These are phyloP conservation scores for Lavandula angustifolia DNA, from an alignment of 257 asterid species.

Conservation along the genomic window DNA sequence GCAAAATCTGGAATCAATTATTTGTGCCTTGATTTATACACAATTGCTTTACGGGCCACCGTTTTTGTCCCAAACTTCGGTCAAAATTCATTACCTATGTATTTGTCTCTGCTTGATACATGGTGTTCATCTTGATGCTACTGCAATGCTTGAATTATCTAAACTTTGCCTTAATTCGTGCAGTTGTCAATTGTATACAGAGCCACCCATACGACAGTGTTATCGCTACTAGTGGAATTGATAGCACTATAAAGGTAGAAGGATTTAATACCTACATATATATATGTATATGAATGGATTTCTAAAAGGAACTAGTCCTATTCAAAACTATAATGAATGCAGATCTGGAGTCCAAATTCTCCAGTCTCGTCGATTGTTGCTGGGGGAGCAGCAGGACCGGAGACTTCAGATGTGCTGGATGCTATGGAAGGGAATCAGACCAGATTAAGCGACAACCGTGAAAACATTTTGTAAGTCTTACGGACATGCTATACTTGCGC, in stretches of 20 bases:
- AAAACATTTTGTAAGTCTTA: conserved; percentile 62
- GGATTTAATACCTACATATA: conserved; percentile 13
- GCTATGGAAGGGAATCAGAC: conserved; percentile 86
- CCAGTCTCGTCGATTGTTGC: conserved; percentile 73
- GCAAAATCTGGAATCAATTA: not conserved
- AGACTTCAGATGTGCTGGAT: conserved; percentile 60
- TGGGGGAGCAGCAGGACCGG: conserved; percentile 74
- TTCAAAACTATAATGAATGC: conserved; percentile 35
- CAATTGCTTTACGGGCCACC: not conserved
- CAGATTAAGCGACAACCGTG: conserved; percentile 65
- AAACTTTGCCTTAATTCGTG: conserved; percentile 27
- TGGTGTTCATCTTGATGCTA: conserved; percentile 12
- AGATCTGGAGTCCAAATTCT: conserved; percentile 92
- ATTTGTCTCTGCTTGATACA: not conserved
- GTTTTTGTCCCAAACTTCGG: not conserved
- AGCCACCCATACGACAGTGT: conserved; percentile 85
- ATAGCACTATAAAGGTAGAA: conserved; percentile 89
- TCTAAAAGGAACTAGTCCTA: conserved; percentile 19
- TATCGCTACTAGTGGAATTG: conserved; percentile 97
- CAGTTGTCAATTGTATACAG: conserved; percentile 97
- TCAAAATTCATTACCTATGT: not conserved
- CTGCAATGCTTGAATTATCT: conserved; percentile 5
- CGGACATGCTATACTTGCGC: conserved; percentile 15
- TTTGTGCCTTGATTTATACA: not conserved
- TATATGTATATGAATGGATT: conserved; percentile 17